Evolutionary conservation across 495 filamentous ascomycete genomes (phyloP), one percentile per base, ranked within the genome.

Genomic region (Pseudomonodictys pantanalensis): DNA sequence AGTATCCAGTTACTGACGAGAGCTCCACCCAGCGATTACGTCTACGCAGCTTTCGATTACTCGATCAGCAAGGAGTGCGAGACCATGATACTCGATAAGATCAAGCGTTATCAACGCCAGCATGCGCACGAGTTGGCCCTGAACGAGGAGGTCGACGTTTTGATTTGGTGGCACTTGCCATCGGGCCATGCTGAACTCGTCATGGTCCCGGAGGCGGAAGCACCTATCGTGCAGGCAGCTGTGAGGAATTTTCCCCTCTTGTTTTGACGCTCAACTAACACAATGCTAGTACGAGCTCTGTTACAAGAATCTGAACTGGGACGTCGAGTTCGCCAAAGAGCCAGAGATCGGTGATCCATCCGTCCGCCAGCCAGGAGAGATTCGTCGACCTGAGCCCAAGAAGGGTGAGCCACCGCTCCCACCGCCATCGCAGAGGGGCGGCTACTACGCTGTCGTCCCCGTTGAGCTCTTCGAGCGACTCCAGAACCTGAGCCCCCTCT

Each of bases 21-120:
- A 35, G 20, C 38, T 41, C 15, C 12, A 15, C 38, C 15, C 12
- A 55, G 41, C 24, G 55, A 58, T 30, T 29, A 43, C 44, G 20
- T 50, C 15, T 10, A 49, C 2, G 12, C 55, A 3, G 12, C 17
- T 6, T 35, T 22, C 28, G 10, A 4, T 23, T 23, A 49, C 20
- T 18, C 20, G 11, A 23, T 50, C 28, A 23, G 17, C 15, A 20
- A 9, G 0, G 44, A 28, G 8, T 50, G 55, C 46, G 39, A 58
- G 45, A 30, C 10, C 45, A 58, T 58, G 44, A 2, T 58, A 1
- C 20, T 9, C 10, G 20, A 58, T 18, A 58, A 58, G 32, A 58
- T 58, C 3, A 8, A 50, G n/a, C 20, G 33, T 1, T 43, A 29
- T 2, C 55, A 58, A 17, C 12, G 20, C 12, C 44, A 39, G 20